Evolutionary conservation across 2,329 filamentous ascomycete species (phyloP).

Genomic region (Aspergillus sp.): DNA sequence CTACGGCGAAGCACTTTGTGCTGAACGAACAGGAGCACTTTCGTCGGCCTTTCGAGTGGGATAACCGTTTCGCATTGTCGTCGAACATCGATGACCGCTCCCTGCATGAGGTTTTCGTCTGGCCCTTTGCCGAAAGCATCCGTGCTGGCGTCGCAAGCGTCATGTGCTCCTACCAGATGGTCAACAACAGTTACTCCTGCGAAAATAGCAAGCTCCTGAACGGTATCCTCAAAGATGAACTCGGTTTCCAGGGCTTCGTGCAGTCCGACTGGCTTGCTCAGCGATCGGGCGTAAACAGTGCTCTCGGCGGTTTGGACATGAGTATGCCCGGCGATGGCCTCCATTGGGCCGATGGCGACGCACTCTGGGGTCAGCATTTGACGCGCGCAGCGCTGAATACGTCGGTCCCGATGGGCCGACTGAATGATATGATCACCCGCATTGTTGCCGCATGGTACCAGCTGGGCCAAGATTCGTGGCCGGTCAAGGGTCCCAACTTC

Average conservation of each 20-base stretch:
- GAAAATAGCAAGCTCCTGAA: conserved; percentile 40
- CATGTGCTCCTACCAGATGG: conserved; percentile 39
- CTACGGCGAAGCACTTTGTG: conserved; percentile 35
- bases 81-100: conserved; percentile 61
- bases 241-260: conserved; percentile 43
- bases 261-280: conserved; percentile 39
- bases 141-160: conserved; percentile 50
- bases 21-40: conserved; percentile 45
- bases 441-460: conserved; percentile 41
- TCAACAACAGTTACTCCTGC: conserved; percentile 43
- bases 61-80: conserved; percentile 3
- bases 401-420: conserved; percentile 28
- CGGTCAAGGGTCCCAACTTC: not conserved
- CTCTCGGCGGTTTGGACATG: conserved; percentile 39
- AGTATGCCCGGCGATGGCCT: conserved; percentile 15
- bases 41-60: not conserved
- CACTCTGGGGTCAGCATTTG: conserved; percentile 14
- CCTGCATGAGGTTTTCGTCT: conserved; percentile 65
- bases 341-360: conserved; percentile 26
- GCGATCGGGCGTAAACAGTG: conserved; percentile 35
- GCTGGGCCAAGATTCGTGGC: conserved; percentile 28
- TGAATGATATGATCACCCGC: conserved; percentile 40
- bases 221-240: conserved; percentile 41
- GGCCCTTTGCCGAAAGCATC: conserved; percentile 68
- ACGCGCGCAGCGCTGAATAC: conserved; percentile 27